Evolutionary conservation across 192 early-diverging fungal genomes (phyloP), one percentile per base, ranked within the genome.

Genomic region (Coemansia sp.): DNA sequence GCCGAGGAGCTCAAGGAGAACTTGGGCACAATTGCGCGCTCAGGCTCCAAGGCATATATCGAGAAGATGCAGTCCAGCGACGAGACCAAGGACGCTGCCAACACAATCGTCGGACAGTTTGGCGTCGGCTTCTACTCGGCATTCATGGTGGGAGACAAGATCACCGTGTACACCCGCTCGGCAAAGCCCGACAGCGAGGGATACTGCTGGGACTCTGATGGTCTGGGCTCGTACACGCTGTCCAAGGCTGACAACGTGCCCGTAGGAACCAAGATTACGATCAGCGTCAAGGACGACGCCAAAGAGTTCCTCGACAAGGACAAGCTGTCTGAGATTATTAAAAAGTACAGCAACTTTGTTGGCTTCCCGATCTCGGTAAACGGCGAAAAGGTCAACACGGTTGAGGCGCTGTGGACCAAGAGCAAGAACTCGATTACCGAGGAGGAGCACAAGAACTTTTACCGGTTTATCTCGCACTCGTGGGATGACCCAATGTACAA

Each of bases 51-150:
- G 61, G 85, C 88, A 15, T 69, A 95, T 56, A 91, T 95, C 54
- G 86, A 91, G 35, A 88, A 94, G 64, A 85, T 77, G 66, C 67
- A 73, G 53, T 65, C 86, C 15, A 70, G 62, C 29, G 62, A 60
- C 8, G 69, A 75, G 22, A 71, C 75, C 29, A 70, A 66, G 67
- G 85, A 87, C 72, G 79, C 83, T 39, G 89, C 87, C 37, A 84
- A 85, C 75, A 85, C 86, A 25, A 83, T 97, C 62, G 96, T 97
- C 62, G 97, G 97, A 47, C 94, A 99, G 82, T 99, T 99, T 79
- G 97, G 97, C 88, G 96, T 98, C 25, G 96, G 97, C 32, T 99
- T 99, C 83, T 99, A 99, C 85, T 96, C 94, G 27, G 94, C 92
- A 14, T 99, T 95, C 73, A 84, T 96, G 78, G 92, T 95, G 14